Evolutionary conservation across 2,329 filamentous ascomycete genomes (phyloP), one percentile per base, ranked within the genome.

Genomic region (Pestalotiopsis sp.): DNA sequence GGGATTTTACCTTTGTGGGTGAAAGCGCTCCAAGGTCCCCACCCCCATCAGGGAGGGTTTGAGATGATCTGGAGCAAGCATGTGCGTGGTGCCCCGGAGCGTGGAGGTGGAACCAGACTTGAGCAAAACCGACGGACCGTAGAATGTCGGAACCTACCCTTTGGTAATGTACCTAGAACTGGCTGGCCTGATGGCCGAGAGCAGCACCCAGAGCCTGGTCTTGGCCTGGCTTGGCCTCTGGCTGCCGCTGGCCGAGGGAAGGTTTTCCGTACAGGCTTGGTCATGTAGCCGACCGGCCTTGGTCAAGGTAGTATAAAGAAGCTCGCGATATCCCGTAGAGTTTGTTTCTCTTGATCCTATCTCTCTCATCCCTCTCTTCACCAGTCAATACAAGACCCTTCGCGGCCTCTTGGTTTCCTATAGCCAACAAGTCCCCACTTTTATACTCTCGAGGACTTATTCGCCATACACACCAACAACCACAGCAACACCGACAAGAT

Each of bases 1-100:
- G 62, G 62, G 40, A 57, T 55, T 55, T 56, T 65, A 35, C 62
- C 62, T 65, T 65, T 65, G 62, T 65, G 62, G 62, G 62, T 55
- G 35, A 52, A 20, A n/a, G 44, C 20, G 14, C 7, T 17, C 38
- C 35, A 9, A 35, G 9, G 61, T 35, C 39, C 17, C 61, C 61
- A 64, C 61, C 22, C 24, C 7, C 14, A 17, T 39, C 6, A 30
- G 59, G 35, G 20, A 26, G n/a, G n/a, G 38, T 63, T 35, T 35
- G 39, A 30, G 35, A 63, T 48, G 38, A 30, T 63, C 60, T 63
- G 60, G 60, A 63, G 60, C 24, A n/a, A 38, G n/a, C 35, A 63
- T 26, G 39, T 10, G 24, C 35, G 26, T 35, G 20, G 60, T 48
- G 38, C 40, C 39, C 60, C 40, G 60, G 60, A 44, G 63, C 24